phyloP scores from a whole-genome alignment of 805 yeast genomes.

The Kuraishia piskuri region DNA sequence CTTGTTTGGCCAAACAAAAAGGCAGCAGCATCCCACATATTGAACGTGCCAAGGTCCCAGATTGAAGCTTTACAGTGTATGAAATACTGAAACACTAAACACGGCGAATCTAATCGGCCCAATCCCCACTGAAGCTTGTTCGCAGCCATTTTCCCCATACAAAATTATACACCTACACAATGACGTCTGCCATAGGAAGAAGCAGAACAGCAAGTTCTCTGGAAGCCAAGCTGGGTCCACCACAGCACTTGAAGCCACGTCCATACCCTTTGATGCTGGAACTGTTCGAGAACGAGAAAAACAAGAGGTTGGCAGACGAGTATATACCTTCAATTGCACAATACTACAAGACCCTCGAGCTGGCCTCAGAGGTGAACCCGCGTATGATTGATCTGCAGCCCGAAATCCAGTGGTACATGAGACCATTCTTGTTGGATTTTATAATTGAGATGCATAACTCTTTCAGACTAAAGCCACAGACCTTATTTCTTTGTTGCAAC shows the following conservation, averaged over 20 bases:
- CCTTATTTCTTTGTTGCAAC: constrained; percentile 58
- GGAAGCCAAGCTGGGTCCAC: constrained; percentile 20
- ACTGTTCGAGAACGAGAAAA: constrained; percentile 35
- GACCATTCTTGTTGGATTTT: constrained; percentile 74
- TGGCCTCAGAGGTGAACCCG: constrained; percentile 31
- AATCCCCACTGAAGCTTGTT: not conserved
- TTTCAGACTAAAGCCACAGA: constrained; percentile 57
- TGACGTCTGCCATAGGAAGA: not conserved
- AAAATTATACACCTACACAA: not conserved
- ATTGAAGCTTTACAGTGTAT: too few relatives aligned
- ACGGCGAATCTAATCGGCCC: too few relatives aligned
- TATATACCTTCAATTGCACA: constrained; percentile 29
- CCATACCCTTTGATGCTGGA: constrained; percentile 37
- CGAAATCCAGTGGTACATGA: constrained; percentile 63
- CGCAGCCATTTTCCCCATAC: not conserved
- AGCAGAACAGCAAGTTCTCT: not conserved
- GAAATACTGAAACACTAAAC: not conserved
- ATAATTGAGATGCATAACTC: constrained; percentile 57
- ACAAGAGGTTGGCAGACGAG: constrained; percentile 32
- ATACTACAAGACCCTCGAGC: constrained; percentile 32
- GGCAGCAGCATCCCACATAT: not conserved
- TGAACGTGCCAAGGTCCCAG: not conserved
- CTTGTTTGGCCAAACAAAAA: not conserved
- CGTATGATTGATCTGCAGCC: constrained; percentile 78
- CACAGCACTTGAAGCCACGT: constrained; percentile 17